These are phyloP conservation scores for Cystoderma amianthinum DNA, from an alignment of 768 basidiomycete genomes.

Conservation along the genomic window DNA sequence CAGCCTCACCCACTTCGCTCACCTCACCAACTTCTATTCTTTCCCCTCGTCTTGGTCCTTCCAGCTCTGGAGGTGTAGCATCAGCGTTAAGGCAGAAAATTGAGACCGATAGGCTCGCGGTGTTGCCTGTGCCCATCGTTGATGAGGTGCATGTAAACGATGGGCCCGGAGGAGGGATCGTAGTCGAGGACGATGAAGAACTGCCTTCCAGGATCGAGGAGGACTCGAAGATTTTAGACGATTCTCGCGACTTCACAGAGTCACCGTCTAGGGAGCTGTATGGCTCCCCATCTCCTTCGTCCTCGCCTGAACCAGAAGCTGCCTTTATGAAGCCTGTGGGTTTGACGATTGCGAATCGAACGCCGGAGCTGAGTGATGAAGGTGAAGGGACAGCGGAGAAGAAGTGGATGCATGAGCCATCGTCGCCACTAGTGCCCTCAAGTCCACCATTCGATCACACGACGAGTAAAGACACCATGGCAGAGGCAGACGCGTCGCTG, in stretches of 20 bases:
- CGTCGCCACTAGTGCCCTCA: constrained; percentile 10
- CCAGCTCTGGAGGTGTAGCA: constrained; percentile 22
- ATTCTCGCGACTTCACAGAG: not conserved
- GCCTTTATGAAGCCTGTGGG: constrained; percentile 4
- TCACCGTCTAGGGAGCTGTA: not conserved
- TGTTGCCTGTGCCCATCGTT: not conserved
- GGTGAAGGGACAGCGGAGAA: constrained; percentile 2
- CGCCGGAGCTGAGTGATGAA: constrained; percentile 13
- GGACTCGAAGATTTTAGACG: constrained; percentile 6
- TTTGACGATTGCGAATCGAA: constrained; percentile 15
- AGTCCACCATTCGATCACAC: constrained; percentile 7
- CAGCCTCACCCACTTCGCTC: not conserved
- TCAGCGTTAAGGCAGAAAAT: constrained; percentile 27
- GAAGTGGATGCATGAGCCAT: constrained; percentile 3
- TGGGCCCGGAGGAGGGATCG: constrained; percentile 25
- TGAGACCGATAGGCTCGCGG: constrained; percentile 18
- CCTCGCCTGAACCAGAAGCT: constrained; percentile 15
- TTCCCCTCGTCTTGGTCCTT: not conserved
- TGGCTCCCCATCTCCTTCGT: constrained; percentile 7
- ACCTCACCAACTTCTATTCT: constrained; percentile 1
- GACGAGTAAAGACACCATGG: not conserved
- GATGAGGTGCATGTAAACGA: constrained; percentile 4
- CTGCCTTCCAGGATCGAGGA: constrained; percentile 17
- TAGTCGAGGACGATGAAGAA: constrained; percentile 41
- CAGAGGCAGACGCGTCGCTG: constrained; percentile 5